Conservation (phyloP, 306 rosid genomes). For the cucumber (Cucumis sativus) region Cucumber_9930_V3 NC_026660.2:23147501-23148000, state of each 20-base stretch:
- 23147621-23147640: background rate
- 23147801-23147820: constrained; percentile 70
- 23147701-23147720: background rate
- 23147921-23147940: constrained; percentile 51
- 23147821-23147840: constrained; percentile 91
- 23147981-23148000: background rate
- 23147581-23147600: background rate
- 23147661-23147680: background rate
- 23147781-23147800: constrained; percentile 81
- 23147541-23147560: background rate
- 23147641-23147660: background rate
- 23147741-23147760: background rate
- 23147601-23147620: background rate
- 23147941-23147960: constrained; percentile 12
- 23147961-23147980: background rate
- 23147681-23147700: background rate
- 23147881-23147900: constrained; percentile 95
- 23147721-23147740: background rate
- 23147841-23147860: constrained; percentile 96
- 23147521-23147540: background rate
- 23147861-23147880: constrained; percentile 99
- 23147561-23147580: background rate
- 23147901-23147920: constrained; percentile 92
- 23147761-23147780: constrained; percentile 17
- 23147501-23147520: background rate